Evolutionary conservation across 2,329 filamentous ascomycete species (phyloP), one percentile per base, ranked within the genome.

Genomic region (Fusarium citri): DNA sequence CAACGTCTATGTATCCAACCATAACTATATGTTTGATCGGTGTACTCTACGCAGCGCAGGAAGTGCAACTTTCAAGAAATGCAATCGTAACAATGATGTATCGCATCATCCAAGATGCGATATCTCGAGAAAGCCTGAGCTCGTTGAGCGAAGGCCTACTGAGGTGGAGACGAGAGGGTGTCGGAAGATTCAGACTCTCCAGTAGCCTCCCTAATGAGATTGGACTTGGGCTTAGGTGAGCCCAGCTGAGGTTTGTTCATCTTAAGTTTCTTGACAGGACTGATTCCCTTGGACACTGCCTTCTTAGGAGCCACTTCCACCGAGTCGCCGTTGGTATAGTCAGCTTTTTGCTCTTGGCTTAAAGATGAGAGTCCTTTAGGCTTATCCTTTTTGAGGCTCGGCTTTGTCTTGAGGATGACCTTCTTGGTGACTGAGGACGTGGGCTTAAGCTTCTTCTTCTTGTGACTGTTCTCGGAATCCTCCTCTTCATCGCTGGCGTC

Each of bases 391-490:
- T 88, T 88, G 12, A 79, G 74, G 10, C 74, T 76, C 5, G 77
- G 78, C 73, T 87, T 87, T 26, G 83, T 83, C 80, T 89, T 89
- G 47, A 88, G 77, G 31, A 87, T 82, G 60, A 88, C 80, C 77
- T 88, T 88, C 78, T 87, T 88, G 43, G 84, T 81, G 48, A 78
- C 74, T 64, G 73, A 59, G 25, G 64, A 49, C 15, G 55, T 58
- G 23, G 83, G 77, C 79, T 88, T 89, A 62, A 85, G 73, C 78
- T 86, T 87, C 83, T 89, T 89, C 81, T 88, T 89, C 81, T 87
- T 88, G 78, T 72, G 83, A 58, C 78, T 80, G 30, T 82, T 79
- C 63, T 87, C 85, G 18, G 84, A 84, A 26, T 86, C 85, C 28
- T 83, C 85, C 46, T 86, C 86, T 26, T 88, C 86, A 50, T 87